phyloP scores from a whole-genome alignment of 768 basidiomycete species.

The Rhodotorula toruloides region DNA sequence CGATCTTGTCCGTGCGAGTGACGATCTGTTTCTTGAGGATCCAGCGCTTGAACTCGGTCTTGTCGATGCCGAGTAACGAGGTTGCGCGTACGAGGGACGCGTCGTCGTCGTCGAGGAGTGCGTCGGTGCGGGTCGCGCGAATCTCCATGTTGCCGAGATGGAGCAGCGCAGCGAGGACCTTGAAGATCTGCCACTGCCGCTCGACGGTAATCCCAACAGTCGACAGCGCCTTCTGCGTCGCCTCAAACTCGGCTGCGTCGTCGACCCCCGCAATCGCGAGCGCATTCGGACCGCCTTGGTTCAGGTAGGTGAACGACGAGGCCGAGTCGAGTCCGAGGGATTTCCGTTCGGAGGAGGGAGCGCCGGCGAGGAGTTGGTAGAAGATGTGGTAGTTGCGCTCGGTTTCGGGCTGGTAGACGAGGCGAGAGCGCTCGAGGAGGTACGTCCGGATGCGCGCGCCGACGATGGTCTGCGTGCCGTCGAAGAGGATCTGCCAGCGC shows the following conservation, averaged over 20 bases:
- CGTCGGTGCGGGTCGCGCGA: constrained; percentile 70
- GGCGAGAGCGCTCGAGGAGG: constrained; percentile 90
- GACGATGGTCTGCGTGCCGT: constrained; percentile 90
- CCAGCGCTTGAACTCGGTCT: constrained; percentile 97
- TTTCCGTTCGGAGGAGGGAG: constrained; percentile 89
- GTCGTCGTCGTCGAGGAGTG: constrained; percentile 76
- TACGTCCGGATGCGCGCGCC: constrained; percentile 99
- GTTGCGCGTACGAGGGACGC: constrained; percentile 72
- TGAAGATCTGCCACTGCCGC: constrained; percentile 92
- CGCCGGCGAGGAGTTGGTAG: constrained; percentile 97
- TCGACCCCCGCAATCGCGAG: constrained; percentile 87
- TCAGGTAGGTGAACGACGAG: constrained; percentile 82
- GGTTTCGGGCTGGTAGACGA: constrained; percentile 92
- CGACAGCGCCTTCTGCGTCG: constrained; percentile 88
- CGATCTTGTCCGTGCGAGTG: constrained; percentile 91
- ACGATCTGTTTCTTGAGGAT: constrained; percentile 95
- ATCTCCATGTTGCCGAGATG: constrained; percentile 98
- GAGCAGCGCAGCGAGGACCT: constrained; percentile 81
- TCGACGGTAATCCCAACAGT: constrained; percentile 97
- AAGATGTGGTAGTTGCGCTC: constrained; percentile 99
- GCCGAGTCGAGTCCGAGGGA: constrained; percentile 87
- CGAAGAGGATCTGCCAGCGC: constrained; percentile 92
- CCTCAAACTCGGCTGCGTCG: constrained; percentile 89
- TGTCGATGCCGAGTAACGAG: constrained; percentile 79
- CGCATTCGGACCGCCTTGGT: constrained; percentile 82